Base-by-base conservation (phyloP, 106 monocot genomes). In the Acorus calamus region DNA sequence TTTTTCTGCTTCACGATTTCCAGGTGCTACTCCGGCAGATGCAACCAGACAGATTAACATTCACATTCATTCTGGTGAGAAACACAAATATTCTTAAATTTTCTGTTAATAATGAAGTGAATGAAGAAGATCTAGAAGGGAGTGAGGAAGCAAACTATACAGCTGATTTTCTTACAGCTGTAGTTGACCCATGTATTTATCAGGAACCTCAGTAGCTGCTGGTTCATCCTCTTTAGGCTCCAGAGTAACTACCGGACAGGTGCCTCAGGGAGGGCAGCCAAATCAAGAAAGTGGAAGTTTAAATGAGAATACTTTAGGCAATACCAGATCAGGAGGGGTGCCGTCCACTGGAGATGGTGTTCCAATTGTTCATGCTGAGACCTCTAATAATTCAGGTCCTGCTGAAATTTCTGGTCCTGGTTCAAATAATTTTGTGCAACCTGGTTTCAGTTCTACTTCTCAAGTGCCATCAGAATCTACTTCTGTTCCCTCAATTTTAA, bases 51-150 rank as follows among this genome's bases (percentile, higher is more conserved):
- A 79, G 52, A 60, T 88, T 53, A 89, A 77, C 50, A 82, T 89
- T 62, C 81, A 76, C 46, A 70, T 82, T 46, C 69, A 75, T 69
- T 48, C 79, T 73, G 87, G 88, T 93, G 69, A 71, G 75, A 53
- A 70, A 55, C 0, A 41, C 4, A 42, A 28, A 28, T 44, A 57
- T 63, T 10, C 11, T 47, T n/a, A 2, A 1, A 28, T 5, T 28
- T 28, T 28, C 28, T 28, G 28, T 28, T 28, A 28, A 28, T 28
- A 28, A 28, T 28, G 28, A 28, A 28, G 28, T 28, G 28, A 28
- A 28, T 28, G 28, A 28, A 28, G 28, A 28, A 28, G 28, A 28
- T 28, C 28, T 28, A 28, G 28, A 28, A 28, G 28, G 28, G 28
- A 28, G 28, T 1, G 1, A 28, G 28, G 28, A 28, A 28, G 28